phyloP scores from a whole-genome alignment of 345 rosid genomes.

The Iberis pinnata region DNA sequence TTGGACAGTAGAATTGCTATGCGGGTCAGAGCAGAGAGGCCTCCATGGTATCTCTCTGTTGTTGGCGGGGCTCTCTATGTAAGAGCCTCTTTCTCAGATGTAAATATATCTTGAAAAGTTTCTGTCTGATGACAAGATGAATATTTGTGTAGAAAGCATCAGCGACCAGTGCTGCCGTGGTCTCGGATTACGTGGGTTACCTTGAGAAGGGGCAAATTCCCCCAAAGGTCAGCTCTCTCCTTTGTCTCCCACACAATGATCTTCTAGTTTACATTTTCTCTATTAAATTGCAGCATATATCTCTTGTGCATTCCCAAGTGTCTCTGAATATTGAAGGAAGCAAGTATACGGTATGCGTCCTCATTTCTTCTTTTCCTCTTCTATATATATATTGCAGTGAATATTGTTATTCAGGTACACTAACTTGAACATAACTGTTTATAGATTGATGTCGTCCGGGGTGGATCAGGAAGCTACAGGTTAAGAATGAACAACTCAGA shows the following conservation, averaged over 20 bases:
- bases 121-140: slow-evolving; percentile 8
- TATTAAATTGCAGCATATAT: slow-evolving; percentile 69
- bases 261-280: slow-evolving; percentile 21
- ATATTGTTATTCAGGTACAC: slow-evolving; percentile 1
- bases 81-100: slow-evolving; percentile 34
- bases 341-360: slow-evolving; percentile 68
- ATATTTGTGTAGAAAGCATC: slow-evolving; percentile 76
- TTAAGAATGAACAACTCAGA: slow-evolving; percentile 83
- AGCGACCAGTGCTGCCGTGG: slow-evolving; percentile 88
- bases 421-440: slow-evolving; percentile 12
- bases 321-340: slow-evolving; percentile 98
- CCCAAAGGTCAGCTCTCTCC: slow-evolving; percentile 60
- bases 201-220: slow-evolving; percentile 99
- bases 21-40: slow-evolving; percentile 99
- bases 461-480: slow-evolving; percentile 90
- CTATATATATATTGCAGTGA: slow-evolving; percentile 9
- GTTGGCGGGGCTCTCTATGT: slow-evolving; percentile 97
- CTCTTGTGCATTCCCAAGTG: slow-evolving; percentile 92
- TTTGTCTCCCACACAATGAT: slow-evolving; percentile 1
- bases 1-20: slow-evolving; percentile 98
- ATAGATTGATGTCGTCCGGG: slow-evolving; percentile 90
- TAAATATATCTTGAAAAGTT: slow-evolving; percentile 1
- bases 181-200: slow-evolving; percentile 95
- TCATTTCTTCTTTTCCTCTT: background rate
- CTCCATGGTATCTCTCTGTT: slow-evolving; percentile 99